phyloP scores from a whole-genome alignment of 164 flowering plant species.

The Vitis vinifera region ASM3070453v1 NC_081809.1:2411001-2411500 shows the following conservation, averaged over 20 bases:
- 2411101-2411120: conserved; percentile 90
- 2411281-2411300: conserved; percentile 73
- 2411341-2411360: conserved; percentile 82
- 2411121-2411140: conserved; percentile 91
- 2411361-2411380: conserved; percentile 92
- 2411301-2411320: conserved; percentile 81
- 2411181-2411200: conserved; percentile 98
- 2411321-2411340: conserved; percentile 77
- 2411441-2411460: conserved; percentile 88
- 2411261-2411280: conserved; percentile 61
- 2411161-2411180: conserved; percentile 84
- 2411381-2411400: conserved; percentile 76
- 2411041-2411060: conserved; percentile 56
- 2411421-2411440: conserved; percentile 61
- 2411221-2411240: conserved; percentile 86
- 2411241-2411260: conserved; percentile 68
- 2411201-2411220: conserved; percentile 93
- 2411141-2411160: conserved; percentile 85
- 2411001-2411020: conserved; percentile 92
- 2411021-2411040: conserved; percentile 89
- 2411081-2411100: conserved; percentile 94
- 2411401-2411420: conserved; percentile 79
- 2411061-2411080: conserved; percentile 93
- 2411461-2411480: conserved; percentile 85
- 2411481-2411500: conserved; percentile 86